A percentile compares a stretch with the other conserved stretches of the same genome.
phyloP scores from a whole-genome alignment of 305 asterid species.

The Fraxinus velutina region DNA sequence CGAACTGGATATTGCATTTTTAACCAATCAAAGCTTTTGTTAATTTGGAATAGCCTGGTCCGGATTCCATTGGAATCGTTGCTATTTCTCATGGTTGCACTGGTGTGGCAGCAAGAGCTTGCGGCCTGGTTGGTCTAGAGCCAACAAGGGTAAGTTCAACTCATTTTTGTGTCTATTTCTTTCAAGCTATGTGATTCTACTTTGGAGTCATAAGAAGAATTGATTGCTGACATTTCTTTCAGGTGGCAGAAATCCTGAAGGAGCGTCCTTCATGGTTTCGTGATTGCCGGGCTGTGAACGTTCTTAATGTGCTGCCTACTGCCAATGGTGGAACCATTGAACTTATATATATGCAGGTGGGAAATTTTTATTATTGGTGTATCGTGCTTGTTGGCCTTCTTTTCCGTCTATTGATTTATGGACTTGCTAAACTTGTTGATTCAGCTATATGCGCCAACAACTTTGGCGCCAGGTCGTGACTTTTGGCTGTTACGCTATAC shows the following conservation, averaged over 20 bases:
- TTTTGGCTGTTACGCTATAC: conserved; percentile 83
- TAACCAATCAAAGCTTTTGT: conserved; percentile 16
- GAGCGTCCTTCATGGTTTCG: conserved; percentile 4
- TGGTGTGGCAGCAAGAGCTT: conserved; percentile 99
- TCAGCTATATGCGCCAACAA: conserved; percentile 85
- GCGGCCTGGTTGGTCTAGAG: conserved; percentile 96
- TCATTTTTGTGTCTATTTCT: neutral
- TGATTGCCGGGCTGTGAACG: conserved; percentile 46
- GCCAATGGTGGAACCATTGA: conserved; percentile 97
- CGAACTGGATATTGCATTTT: conserved; percentile 1
- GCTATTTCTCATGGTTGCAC: conserved; percentile 99
- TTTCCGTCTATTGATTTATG: neutral
- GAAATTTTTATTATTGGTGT: neutral
- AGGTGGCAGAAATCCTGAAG: conserved; percentile 94
- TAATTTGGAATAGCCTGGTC: conserved; percentile 84
- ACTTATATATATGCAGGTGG: conserved; percentile 92
- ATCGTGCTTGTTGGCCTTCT: neutral
- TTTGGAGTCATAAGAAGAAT: neutral
- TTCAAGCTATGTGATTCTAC: conserved; percentile 9
- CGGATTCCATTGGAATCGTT: conserved; percentile 99
- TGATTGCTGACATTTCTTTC: conserved; percentile 22
- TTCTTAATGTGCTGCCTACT: conserved; percentile 79
- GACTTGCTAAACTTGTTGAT: neutral
- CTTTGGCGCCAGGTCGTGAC: conserved; percentile 92
- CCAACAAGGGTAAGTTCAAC: conserved; percentile 73